Conservation (phyloP, 179 eudicot genomes). For the Nepenthes alata region DNA sequence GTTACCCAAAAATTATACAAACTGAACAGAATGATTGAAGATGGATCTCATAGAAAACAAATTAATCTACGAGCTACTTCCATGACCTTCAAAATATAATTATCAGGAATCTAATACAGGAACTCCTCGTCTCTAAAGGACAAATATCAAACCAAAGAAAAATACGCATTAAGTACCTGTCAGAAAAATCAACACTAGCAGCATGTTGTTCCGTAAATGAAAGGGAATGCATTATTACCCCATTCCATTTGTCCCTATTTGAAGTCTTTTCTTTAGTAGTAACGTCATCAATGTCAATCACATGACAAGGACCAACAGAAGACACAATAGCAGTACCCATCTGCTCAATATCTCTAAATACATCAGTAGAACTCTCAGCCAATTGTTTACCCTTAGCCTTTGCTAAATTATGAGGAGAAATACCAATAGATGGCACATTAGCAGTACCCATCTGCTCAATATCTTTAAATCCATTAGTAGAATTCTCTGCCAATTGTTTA, state of each 20-base stretch:
- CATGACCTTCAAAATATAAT: background rate
- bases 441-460: constrained; percentile 7
- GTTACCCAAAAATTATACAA: too few species aligned
- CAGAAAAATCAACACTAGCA: constrained; percentile 12
- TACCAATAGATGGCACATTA: constrained; percentile 25
- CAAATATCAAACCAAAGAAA: background rate
- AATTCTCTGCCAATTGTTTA: constrained; percentile 19
- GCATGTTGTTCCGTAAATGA: constrained; percentile 21
- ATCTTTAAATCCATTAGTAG: constrained; percentile 13
- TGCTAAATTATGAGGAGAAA: constrained; percentile 62
- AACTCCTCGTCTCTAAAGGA: background rate
- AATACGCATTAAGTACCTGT: constrained; percentile 19
- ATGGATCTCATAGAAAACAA: background rate
- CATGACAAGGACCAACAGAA: constrained; percentile 46
- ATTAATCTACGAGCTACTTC: background rate
- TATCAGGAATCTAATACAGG: background rate
- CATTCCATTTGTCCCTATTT: constrained; percentile 40
- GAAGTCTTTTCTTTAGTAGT: constrained; percentile 29
- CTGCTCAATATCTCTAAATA: constrained; percentile 10
- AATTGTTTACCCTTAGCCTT: constrained; percentile 29
- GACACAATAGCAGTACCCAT: constrained; percentile 7
- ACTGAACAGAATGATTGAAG: background rate
- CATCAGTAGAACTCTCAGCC: constrained; percentile 25
- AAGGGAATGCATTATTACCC: constrained; percentile 18
- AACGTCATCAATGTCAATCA: constrained; percentile 26